phyloP scores from a whole-genome alignment of 148 eudicot species.

The Chenopodium album region DNA sequence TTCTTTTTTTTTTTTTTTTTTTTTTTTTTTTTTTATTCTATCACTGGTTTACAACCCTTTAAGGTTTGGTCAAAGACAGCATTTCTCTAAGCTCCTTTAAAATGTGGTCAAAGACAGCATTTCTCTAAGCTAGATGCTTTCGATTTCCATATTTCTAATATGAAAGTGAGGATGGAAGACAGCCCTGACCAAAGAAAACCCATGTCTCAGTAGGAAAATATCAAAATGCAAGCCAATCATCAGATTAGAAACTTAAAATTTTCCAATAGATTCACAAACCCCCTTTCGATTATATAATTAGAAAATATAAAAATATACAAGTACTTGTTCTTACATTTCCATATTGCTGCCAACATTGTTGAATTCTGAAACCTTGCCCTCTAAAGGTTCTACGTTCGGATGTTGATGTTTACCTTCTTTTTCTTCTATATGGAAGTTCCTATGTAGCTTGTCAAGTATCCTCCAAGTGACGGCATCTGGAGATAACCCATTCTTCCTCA shows the following conservation, averaged over 20 bases:
- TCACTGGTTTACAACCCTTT: not conserved
- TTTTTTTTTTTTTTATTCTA: not conserved
- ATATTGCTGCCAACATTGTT: not conserved
- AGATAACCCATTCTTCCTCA: slow-evolving; percentile 77
- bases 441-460: slow-evolving; percentile 60
- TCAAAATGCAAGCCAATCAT: not conserved
- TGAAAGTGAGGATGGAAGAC: not conserved
- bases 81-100: no score
- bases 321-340: not conserved
- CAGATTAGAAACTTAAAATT: not conserved
- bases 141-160: not conserved
- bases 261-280: not conserved
- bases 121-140: no score
- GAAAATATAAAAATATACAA: not conserved
- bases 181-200: not conserved
- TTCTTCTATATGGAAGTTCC: slow-evolving; percentile 4
- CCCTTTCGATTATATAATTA: not conserved
- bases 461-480: slow-evolving; percentile 93
- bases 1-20: not conserved
- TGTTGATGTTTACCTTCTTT: not conserved
- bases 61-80: not conserved
- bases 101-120: not conserved
- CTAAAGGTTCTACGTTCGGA: not conserved
- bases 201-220: not conserved
- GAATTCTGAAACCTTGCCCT: slow-evolving; percentile 1